These are phyloP conservation scores for Wickerhamiella slavikovae DNA, from an alignment of 805 yeast genomes.

Conservation along the genomic window DNA sequence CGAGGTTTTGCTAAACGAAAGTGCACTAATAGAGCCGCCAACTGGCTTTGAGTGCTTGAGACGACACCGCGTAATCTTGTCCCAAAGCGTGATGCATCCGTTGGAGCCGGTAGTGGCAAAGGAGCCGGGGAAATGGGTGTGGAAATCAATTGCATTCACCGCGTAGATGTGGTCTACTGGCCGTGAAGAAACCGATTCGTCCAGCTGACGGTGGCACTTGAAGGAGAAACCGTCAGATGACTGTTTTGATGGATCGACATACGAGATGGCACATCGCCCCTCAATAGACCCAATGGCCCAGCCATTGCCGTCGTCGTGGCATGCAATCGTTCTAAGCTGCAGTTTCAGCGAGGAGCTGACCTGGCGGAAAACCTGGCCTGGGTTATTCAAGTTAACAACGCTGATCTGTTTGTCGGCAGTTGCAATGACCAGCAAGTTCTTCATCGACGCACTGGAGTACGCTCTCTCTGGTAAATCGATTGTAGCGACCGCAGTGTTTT, in stretches of 20 bases:
- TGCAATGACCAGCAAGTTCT: slow-evolving; percentile 72
- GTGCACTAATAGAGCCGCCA: slow-evolving; percentile 43
- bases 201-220: slow-evolving; percentile 86
- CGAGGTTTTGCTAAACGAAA: slow-evolving; percentile 51
- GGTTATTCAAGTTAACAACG: slow-evolving; percentile 55
- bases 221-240: slow-evolving; percentile 66
- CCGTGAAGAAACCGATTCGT: slow-evolving; percentile 26
- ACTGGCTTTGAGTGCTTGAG: slow-evolving; percentile 51
- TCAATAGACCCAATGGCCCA: slow-evolving; percentile 85
- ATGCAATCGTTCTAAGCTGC: slow-evolving; percentile 67
- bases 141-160: slow-evolving; percentile 64
- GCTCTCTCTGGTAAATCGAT: slow-evolving; percentile 76
- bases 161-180: slow-evolving; percentile 52
- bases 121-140: slow-evolving; percentile 79
- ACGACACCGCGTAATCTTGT: slow-evolving; percentile 75
- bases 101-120: slow-evolving; percentile 89
- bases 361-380: slow-evolving; percentile 61
- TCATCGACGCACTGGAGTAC: slow-evolving; percentile 68
- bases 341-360: slow-evolving; percentile 61
- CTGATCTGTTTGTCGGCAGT: slow-evolving; percentile 77
- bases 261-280: slow-evolving; percentile 89
- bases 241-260: slow-evolving; percentile 41
- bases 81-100: slow-evolving; percentile 91
- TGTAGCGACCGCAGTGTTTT: slow-evolving; percentile 62
- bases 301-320: slow-evolving; percentile 85